phyloP scores from a whole-genome alignment of 2,329 filamentous ascomycete species.

The Phyllosticta citribraziliensis region DNA sequence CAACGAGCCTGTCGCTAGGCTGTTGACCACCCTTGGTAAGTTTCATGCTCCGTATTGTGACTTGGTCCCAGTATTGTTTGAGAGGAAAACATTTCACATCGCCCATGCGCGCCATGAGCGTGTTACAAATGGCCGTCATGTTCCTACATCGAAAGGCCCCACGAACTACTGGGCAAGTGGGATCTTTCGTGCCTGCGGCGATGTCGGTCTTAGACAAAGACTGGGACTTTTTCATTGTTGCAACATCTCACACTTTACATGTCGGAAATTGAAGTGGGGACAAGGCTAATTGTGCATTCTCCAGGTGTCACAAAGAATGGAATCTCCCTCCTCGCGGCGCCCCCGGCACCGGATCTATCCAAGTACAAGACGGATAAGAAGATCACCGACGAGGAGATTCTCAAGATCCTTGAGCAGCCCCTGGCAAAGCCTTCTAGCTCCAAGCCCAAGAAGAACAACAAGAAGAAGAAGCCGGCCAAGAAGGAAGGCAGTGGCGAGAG shows the following conservation, averaged over 20 bases:
- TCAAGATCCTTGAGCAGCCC: conserved; percentile 88
- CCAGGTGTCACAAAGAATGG: conserved; percentile 96
- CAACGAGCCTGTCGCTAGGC: conserved; percentile 68
- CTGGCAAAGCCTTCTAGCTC: conserved; percentile 52
- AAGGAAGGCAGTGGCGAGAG: conserved; percentile 45
- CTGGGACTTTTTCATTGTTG: background rate
- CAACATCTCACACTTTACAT: background rate
- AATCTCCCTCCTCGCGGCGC: conserved; percentile 71
- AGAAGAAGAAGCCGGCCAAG: conserved; percentile 64
- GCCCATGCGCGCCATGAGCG: background rate
- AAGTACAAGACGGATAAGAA: conserved; percentile 95
- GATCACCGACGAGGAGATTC: conserved; percentile 89
- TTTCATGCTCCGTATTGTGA: conserved; percentile 15
- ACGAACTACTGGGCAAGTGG: background rate
- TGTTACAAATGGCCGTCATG: background rate
- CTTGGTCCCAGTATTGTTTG: background rate
- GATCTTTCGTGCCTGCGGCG: background rate
- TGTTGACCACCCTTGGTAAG: conserved; percentile 89
- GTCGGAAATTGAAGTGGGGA: background rate
- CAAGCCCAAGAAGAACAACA: conserved; percentile 84
- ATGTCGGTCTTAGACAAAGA: background rate
- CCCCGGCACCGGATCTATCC: conserved; percentile 64
- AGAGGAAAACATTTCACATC: background rate
- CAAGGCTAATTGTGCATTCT: background rate
- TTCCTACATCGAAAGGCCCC: background rate